phyloP scores from a whole-genome alignment of 352 stramenopile species.

The Globisporangium canariense region DNA sequence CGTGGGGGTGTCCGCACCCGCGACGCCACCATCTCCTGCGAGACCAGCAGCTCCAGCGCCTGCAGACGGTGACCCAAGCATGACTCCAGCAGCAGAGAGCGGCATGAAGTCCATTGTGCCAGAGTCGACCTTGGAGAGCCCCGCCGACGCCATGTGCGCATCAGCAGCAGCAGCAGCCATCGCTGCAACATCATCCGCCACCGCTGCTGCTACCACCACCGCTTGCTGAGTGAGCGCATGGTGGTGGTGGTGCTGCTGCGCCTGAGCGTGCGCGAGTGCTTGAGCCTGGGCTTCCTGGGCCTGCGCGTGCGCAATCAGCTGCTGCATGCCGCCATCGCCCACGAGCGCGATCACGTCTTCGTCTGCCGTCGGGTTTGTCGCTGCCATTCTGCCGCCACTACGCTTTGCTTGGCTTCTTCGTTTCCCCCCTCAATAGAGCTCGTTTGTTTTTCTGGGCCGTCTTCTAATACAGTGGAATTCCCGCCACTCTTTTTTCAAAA shows the following conservation, averaged over 20 bases:
- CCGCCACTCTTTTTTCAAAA: slow-evolving; percentile 11
- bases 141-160: slow-evolving; percentile 11
- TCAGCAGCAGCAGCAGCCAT: slow-evolving; percentile 7
- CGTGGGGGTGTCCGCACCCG: neutral
- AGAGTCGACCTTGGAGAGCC: slow-evolving; percentile 7
- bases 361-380: slow-evolving; percentile 41
- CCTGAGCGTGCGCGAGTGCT: slow-evolving; percentile 7
- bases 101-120: slow-evolving; percentile 28
- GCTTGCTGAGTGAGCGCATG: slow-evolving; percentile 21
- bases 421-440: slow-evolving; percentile 11
- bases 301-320: slow-evolving; percentile 58
- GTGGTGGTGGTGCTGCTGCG: slow-evolving; percentile 5
- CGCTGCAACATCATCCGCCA: neutral
- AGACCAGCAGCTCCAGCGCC: neutral
- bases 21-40: neutral
- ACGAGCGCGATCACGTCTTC: slow-evolving; percentile 64
- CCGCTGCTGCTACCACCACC: slow-evolving; percentile 1
- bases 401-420: neutral
- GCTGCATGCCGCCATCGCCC: slow-evolving; percentile 39
- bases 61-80: slow-evolving; percentile 12
- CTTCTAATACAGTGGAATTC: slow-evolving; percentile 26
- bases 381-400: slow-evolving; percentile 19
- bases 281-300: slow-evolving; percentile 28
- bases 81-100: slow-evolving; percentile 20
- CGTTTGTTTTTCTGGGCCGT: slow-evolving; percentile 32